phyloP scores from a whole-genome alignment of 768 basidiomycete genomes.

The Russula dissimulans region DNA sequence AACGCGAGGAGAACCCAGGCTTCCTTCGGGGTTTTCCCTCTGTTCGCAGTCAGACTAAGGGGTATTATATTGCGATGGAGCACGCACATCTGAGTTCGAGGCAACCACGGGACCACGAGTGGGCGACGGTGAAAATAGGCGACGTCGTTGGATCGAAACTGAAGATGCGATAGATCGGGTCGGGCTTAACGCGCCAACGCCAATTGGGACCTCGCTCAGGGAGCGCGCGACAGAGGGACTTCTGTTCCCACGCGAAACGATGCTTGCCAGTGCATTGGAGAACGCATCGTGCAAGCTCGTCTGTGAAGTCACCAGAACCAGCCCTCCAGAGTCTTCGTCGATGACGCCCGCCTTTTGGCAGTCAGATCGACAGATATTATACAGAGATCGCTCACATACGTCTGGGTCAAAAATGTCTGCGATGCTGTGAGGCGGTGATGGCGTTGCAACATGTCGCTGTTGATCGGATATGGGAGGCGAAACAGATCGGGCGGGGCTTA shows the following conservation, averaged over 20 bases:
- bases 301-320: constrained; percentile 17
- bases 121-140: background rate
- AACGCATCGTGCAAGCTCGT: constrained; percentile 5
- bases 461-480: background rate
- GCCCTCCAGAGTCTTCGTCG: background rate
- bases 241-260: constrained; percentile 3
- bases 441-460: background rate
- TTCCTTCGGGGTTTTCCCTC: background rate
- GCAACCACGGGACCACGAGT: background rate
- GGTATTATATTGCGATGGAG: background rate
- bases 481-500: constrained; percentile 1
- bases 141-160: background rate
- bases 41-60: background rate
- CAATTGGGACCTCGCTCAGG: background rate
- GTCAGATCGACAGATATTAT: background rate
- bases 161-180: constrained; percentile 3
- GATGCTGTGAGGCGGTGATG: background rate
- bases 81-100: background rate
- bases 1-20: background rate
- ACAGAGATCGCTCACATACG: background rate
- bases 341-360: background rate
- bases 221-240: constrained; percentile 9
- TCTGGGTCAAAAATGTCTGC: background rate
- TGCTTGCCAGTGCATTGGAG: constrained; percentile 2
- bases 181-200: background rate